These are phyloP conservation scores for Phytophthora constricta DNA, from an alignment of 352 stramenopile genomes.

Conservation along the genomic window DNA sequence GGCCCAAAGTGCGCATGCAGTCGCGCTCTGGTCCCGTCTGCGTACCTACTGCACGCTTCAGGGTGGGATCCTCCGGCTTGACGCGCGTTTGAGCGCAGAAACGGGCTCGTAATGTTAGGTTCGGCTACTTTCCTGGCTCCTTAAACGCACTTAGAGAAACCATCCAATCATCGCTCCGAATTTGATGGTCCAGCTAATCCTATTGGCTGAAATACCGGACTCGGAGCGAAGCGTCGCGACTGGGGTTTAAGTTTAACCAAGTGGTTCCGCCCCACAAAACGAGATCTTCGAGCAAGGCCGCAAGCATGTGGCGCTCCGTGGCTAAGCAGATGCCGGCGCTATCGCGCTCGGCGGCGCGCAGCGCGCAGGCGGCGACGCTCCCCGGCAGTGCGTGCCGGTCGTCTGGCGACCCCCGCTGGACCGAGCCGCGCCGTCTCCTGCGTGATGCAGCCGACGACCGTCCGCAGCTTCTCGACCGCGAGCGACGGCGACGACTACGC, in stretches of 20 bases:
- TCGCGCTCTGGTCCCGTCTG: slow-evolving; percentile 14
- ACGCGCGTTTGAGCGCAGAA: too few species aligned
- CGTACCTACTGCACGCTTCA: too few species aligned
- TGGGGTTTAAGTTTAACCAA: too few species aligned
- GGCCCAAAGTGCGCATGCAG: slow-evolving; percentile 21
- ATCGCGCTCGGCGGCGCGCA: slow-evolving; percentile 24
- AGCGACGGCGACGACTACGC: slow-evolving; percentile 37
- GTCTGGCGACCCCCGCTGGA: not conserved
- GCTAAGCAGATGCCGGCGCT: slow-evolving; percentile 39
- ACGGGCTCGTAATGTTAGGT: too few species aligned
- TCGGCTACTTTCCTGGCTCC: not conserved
- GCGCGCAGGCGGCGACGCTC: slow-evolving; percentile 16
- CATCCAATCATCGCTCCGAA: not conserved
- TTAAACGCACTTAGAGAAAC: not conserved
- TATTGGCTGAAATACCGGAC: too few species aligned
- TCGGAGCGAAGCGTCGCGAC: not conserved
- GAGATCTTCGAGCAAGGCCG: slow-evolving; percentile 25
- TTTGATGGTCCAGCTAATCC: not conserved
- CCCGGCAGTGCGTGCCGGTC: not conserved
- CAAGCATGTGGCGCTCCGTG: slow-evolving; percentile 42
- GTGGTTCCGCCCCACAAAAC: not conserved
- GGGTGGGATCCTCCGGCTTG: too few species aligned
- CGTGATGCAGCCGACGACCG: slow-evolving; percentile 4
- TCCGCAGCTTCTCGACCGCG: slow-evolving; percentile 27
- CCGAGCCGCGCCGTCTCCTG: not conserved